Conservation (phyloP, 1,284 basidiomycete genomes). For the Tylopilus sp. region DNA sequence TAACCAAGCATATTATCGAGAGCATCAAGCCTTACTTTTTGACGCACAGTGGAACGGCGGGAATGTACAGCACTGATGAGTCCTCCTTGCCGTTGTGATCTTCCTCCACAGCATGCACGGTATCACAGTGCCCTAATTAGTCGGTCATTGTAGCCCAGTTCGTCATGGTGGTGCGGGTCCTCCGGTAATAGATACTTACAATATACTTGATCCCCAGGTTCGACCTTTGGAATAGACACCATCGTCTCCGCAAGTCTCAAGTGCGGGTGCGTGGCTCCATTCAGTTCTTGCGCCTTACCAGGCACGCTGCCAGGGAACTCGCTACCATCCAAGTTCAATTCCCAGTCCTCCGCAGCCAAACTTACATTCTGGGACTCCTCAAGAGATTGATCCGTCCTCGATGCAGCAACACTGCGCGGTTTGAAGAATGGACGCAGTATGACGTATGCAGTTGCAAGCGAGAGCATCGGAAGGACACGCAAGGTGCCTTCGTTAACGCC, state of each 20-base stretch:
- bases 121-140: conserved; percentile 54
- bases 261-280: conserved; percentile 64
- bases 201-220: conserved; percentile 74
- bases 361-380: background rate
- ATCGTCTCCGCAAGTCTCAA: conserved; percentile 52
- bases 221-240: conserved; percentile 48
- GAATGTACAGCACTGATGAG: conserved; percentile 77
- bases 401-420: conserved; percentile 16
- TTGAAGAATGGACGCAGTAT: conserved; percentile 75
- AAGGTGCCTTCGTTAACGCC: conserved; percentile 65
- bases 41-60: conserved; percentile 64
- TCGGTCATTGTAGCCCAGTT: background rate
- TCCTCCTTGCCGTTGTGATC: conserved; percentile 57
- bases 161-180: background rate
- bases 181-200: conserved; percentile 40
- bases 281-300: conserved; percentile 63
- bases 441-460: conserved; percentile 60
- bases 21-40: conserved; percentile 45
- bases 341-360: conserved; percentile 53
- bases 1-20: background rate
- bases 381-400: background rate
- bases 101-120: conserved; percentile 68
- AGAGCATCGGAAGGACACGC: conserved; percentile 53
- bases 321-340: conserved; percentile 52
- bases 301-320: conserved; percentile 61